Conservation (phyloP, 768 basidiomycete genomes). For the Leccinum subgranulosum region DNA sequence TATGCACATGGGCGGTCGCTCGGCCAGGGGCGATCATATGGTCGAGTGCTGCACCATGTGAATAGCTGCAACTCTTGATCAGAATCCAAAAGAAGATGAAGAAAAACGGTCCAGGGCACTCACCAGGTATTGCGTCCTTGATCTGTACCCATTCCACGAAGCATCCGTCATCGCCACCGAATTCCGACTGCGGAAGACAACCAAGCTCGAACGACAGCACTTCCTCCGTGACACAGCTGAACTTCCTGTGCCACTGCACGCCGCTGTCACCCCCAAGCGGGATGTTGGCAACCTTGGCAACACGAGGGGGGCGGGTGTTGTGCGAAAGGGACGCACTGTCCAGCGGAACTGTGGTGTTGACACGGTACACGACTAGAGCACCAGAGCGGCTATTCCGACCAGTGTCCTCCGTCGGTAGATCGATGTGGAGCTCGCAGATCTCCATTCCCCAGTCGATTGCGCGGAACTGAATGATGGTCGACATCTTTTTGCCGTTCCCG, state of each 20-base stretch:
- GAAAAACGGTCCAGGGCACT: not conserved
- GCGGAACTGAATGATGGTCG: conserved; percentile 14
- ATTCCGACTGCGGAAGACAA: conserved; percentile 7
- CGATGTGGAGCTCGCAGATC: conserved; percentile 10
- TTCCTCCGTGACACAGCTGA: conserved; percentile 7
- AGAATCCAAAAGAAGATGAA: not conserved
- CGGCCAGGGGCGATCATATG: not conserved
- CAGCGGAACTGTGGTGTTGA: conserved; percentile 10
- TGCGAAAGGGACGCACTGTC: conserved; percentile 8
- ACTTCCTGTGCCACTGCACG: conserved; percentile 2
- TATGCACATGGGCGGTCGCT: not conserved
- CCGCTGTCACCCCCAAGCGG: not conserved
- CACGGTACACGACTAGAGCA: not conserved
- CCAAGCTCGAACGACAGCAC: conserved; percentile 14
- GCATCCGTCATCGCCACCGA: conserved; percentile 5
- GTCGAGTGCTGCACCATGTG: conserved; percentile 11
- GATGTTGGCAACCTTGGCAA: conserved; percentile 5
- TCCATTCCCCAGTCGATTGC: conserved; percentile 17
- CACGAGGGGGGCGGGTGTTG: conserved; percentile 3
- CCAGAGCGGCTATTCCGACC: conserved; percentile 5
- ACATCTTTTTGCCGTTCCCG: conserved; percentile 4
- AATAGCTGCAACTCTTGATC: conserved; percentile 5
- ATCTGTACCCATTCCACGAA: conserved; percentile 13
- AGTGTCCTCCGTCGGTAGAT: conserved; percentile 1
- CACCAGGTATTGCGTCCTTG: conserved; percentile 9